Conservation (phyloP, 2,329 filamentous ascomycete species). For the Blastomyces percursus region DNA sequence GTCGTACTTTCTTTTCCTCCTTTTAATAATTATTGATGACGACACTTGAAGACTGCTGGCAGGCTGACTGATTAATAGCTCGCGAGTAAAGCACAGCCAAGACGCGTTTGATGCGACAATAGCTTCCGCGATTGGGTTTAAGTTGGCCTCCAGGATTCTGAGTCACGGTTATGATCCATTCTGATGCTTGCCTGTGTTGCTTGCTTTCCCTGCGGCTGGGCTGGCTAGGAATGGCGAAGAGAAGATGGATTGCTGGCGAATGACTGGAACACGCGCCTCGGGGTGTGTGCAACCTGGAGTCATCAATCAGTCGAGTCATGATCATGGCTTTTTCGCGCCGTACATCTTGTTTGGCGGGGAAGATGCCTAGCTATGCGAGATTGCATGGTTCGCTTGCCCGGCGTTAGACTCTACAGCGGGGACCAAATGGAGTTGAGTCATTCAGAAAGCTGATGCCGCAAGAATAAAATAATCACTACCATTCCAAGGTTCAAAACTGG, state of each 20-base stretch:
- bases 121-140: too few species aligned
- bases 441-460: neutral
- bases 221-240: too few species aligned
- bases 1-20: neutral
- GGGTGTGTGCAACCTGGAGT: neutral
- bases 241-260: neutral
- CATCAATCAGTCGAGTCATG: neutral
- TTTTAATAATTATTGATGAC: neutral
- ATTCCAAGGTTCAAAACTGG: neutral
- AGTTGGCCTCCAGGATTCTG: too few species aligned
- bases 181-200: too few species aligned
- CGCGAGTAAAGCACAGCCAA: too few species aligned
- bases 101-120: too few species aligned
- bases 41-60: too few species aligned
- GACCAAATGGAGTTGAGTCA: neutral
- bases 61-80: too few species aligned
- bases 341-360: neutral
- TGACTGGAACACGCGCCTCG: neutral
- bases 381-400: neutral
- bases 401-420: neutral
- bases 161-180: too few species aligned
- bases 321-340: neutral
- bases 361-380: neutral
- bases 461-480: too few species aligned
- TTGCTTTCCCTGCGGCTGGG: too few species aligned